These are phyloP conservation scores for Millerago galiae DNA, from an alignment of 805 yeast genomes.

Conservation along the genomic window DNA sequence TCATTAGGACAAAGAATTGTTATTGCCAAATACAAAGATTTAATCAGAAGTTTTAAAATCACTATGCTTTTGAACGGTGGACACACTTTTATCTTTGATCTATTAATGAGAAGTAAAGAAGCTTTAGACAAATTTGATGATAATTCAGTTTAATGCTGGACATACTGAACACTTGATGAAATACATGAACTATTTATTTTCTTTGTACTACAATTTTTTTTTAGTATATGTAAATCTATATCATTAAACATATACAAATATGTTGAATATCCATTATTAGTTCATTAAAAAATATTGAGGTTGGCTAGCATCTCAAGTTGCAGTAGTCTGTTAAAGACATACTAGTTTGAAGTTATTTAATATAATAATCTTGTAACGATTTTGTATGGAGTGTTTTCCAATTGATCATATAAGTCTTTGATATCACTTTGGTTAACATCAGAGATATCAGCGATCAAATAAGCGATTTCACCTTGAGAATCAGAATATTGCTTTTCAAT, in stretches of 20 bases:
- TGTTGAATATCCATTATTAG: constrained; percentile 7
- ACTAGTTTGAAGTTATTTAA: constrained; percentile 26
- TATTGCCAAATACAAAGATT: constrained; percentile 27
- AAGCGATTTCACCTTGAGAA: constrained; percentile 92
- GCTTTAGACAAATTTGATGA: constrained; percentile 12
- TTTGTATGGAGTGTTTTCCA: constrained; percentile 85
- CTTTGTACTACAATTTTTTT: too few species aligned
- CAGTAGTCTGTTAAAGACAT: constrained; percentile 7
- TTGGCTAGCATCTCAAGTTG: not conserved
- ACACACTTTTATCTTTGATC: constrained; percentile 51
- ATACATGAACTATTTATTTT: not conserved
- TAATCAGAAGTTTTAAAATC: constrained; percentile 35
- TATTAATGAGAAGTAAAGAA: constrained; percentile 26
- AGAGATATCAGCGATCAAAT: constrained; percentile 94
- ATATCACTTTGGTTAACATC: constrained; percentile 79
- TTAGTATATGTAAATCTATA: too few species aligned
- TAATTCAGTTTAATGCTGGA: not conserved
- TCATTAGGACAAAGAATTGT: constrained; percentile 14
- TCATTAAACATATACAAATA: not conserved
- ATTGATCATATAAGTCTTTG: constrained; percentile 74
- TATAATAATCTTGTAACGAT: constrained; percentile 87
- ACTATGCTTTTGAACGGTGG: constrained; percentile 50
- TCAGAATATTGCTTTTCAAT: constrained; percentile 98
- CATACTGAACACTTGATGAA: not conserved
- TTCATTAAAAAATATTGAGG: constrained; percentile 1